phyloP scores from a whole-genome alignment of 1,139 yeast genomes.

The Torulaspora globosa region DNA sequence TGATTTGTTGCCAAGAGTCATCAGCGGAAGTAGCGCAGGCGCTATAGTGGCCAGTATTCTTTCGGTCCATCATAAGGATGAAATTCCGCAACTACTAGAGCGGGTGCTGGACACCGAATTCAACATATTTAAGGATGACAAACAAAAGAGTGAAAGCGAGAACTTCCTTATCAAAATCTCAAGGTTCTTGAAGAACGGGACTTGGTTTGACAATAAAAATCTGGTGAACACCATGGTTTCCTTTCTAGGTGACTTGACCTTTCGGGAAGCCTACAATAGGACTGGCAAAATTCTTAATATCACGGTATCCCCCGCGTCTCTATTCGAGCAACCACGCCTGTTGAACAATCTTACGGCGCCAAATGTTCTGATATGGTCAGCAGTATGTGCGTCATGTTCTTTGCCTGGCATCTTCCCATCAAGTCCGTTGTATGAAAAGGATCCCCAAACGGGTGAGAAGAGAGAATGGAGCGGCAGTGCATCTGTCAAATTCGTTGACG shows the following conservation, averaged over 20 bases:
- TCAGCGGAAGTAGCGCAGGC: slow-evolving; percentile 97
- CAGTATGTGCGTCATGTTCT: slow-evolving; percentile 95
- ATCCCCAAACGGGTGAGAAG: slow-evolving; percentile 55
- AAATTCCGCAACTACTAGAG: slow-evolving; percentile 53
- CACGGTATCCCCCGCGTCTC: slow-evolving; percentile 82
- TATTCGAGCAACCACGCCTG: slow-evolving; percentile 76
- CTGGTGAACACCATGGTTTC: slow-evolving; percentile 68
- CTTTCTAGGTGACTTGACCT: slow-evolving; percentile 87
- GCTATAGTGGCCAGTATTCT: slow-evolving; percentile 88
- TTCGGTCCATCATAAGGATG: slow-evolving; percentile 76
- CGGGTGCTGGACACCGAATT: slow-evolving; percentile 57
- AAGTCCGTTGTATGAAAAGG: slow-evolving; percentile 78
- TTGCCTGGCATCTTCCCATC: slow-evolving; percentile 89
- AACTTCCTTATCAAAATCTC: slow-evolving; percentile 50
- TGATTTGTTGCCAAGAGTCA: slow-evolving; percentile 74
- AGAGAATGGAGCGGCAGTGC: slow-evolving; percentile 70
- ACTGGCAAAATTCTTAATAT: slow-evolving; percentile 83
- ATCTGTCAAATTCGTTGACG: slow-evolving; percentile 83
- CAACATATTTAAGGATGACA: slow-evolving; percentile 63
- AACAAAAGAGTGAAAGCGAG: slow-evolving; percentile 42
- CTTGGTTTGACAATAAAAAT: slow-evolving; percentile 78
- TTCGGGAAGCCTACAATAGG: slow-evolving; percentile 87
- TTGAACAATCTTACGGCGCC: slow-evolving; percentile 92
- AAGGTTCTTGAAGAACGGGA: slow-evolving; percentile 52
- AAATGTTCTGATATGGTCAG: slow-evolving; percentile 90